Evolutionary conservation across 768 basidiomycete genomes (phyloP).

Genomic region (Suillus spraguei): DNA sequence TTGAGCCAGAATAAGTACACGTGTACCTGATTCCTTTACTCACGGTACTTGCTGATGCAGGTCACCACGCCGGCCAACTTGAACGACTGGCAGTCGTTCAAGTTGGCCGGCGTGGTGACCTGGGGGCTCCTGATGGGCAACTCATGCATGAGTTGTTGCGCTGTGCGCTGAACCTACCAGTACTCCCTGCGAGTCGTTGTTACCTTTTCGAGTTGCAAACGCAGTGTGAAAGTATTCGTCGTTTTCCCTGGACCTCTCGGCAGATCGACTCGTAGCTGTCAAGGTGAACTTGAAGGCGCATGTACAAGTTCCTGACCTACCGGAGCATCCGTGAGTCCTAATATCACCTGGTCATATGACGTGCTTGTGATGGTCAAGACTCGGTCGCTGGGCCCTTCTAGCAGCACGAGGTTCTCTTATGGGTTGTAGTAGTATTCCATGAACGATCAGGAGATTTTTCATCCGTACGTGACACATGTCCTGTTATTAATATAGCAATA

Average conservation of each 20-base stretch:
- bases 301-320: neutral
- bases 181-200: neutral
- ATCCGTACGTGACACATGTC: no score
- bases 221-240: neutral
- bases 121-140: neutral
- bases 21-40: neutral
- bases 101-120: no score
- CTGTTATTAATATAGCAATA: no score
- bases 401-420: neutral
- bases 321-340: neutral
- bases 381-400: no score
- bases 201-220: neutral
- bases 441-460: no score
- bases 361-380: neutral
- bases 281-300: neutral
- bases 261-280: neutral
- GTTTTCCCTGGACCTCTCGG: neutral
- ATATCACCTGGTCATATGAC: neutral
- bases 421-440: no score
- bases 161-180: no score
- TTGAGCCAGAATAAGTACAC: no score
- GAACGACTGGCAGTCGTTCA: no score
- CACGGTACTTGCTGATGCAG: neutral
- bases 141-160: neutral
- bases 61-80: no score